Conservation (phyloP, 768 basidiomycete genomes). For the Paxillus ammoniavirescens region DNA sequence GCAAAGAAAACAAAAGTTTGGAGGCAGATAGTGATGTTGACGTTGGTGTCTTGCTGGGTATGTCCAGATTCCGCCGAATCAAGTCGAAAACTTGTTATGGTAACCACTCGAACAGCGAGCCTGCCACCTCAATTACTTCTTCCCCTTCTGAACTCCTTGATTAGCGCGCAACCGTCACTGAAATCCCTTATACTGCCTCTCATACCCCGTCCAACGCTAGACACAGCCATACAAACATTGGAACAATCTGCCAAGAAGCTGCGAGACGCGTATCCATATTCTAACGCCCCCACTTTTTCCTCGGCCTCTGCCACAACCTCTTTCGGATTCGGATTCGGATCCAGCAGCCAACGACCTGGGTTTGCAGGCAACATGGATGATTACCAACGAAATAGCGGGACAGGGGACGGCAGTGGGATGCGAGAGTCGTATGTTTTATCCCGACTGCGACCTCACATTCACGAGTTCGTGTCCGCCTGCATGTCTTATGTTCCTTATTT, state of each 20-base stretch:
- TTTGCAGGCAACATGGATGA: constrained; percentile 34
- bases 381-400: constrained; percentile 21
- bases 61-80: constrained; percentile 22
- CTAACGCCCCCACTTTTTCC: constrained; percentile 42
- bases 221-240: constrained; percentile 68
- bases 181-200: constrained; percentile 71
- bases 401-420: constrained; percentile 55
- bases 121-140: constrained; percentile 76
- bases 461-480: constrained; percentile 74
- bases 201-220: constrained; percentile 82
- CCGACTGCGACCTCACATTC: constrained; percentile 70
- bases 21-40: constrained; percentile 51
- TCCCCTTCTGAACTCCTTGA: constrained; percentile 67
- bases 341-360: constrained; percentile 19
- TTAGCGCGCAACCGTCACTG: constrained; percentile 65
- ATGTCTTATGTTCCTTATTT: constrained; percentile 87
- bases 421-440: constrained; percentile 78
- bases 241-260: constrained; percentile 69
- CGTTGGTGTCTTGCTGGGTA: constrained; percentile 79
- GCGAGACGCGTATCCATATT: constrained; percentile 82
- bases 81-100: constrained; percentile 6
- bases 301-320: constrained; percentile 33
- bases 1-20: constrained; percentile 49
- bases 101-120: constrained; percentile 51
- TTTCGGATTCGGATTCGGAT: constrained; percentile 30